Evolutionary conservation across 2,329 filamentous ascomycete species (phyloP).

Genomic region (Pseudogymnoascus sp.): DNA sequence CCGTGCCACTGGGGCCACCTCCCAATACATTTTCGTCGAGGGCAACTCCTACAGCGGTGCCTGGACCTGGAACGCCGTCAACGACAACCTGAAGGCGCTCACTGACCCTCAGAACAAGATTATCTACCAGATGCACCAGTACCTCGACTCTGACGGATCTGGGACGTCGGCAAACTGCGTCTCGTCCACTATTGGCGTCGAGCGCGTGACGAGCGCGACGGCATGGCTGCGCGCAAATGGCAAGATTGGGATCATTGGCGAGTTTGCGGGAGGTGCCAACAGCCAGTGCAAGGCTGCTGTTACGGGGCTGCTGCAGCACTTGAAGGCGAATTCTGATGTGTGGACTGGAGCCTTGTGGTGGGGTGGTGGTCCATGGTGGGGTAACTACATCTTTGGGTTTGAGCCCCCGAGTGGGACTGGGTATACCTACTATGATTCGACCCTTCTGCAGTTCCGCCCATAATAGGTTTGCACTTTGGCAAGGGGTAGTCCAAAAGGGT

Average conservation of each 20-base stretch:
- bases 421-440: slow-evolving; percentile 24
- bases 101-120: slow-evolving; percentile 45
- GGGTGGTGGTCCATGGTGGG: slow-evolving; percentile 47
- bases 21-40: slow-evolving; percentile 52
- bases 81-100: slow-evolving; percentile 38
- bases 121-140: slow-evolving; percentile 55
- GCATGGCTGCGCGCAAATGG: slow-evolving; percentile 44
- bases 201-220: slow-evolving; percentile 43
- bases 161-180: slow-evolving; percentile 44
- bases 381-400: slow-evolving; percentile 35
- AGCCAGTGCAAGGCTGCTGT: slow-evolving; percentile 40
- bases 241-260: slow-evolving; percentile 45
- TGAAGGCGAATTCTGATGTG: slow-evolving; percentile 41
- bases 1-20: slow-evolving; percentile 35
- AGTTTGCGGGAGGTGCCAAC: slow-evolving; percentile 46
- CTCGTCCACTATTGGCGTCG: slow-evolving; percentile 42
- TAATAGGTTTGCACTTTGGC: background rate
- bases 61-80: slow-evolving; percentile 40
- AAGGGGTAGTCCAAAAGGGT: background rate
- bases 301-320: slow-evolving; percentile 39
- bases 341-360: slow-evolving; percentile 46
- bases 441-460: background rate
- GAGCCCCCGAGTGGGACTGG: slow-evolving; percentile 38
- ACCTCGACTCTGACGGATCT: slow-evolving; percentile 47
- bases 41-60: slow-evolving; percentile 42